Evolutionary conservation across 345 rosid genomes (phyloP).

Genomic region (Psidium guajava): DNA sequence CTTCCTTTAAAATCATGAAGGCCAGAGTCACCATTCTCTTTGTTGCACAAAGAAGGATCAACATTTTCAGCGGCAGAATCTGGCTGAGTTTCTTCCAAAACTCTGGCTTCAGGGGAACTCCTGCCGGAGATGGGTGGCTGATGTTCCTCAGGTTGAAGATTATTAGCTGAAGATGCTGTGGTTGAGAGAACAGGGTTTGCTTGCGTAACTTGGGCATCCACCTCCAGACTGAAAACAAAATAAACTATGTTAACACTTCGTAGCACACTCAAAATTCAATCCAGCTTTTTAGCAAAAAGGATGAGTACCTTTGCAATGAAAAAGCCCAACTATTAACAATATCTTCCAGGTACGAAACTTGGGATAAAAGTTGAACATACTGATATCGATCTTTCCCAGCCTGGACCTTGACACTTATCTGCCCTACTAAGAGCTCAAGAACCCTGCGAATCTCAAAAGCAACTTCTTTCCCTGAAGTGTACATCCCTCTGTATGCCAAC

Average conservation of each 20-base stretch:
- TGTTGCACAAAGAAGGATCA: slow-evolving; percentile 13
- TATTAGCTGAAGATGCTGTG: slow-evolving; percentile 13
- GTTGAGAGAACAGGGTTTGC: slow-evolving; percentile 19
- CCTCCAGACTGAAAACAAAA: slow-evolving; percentile 56
- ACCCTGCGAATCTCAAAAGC: slow-evolving; percentile 73
- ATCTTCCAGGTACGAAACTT: slow-evolving; percentile 92
- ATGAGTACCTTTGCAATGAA: slow-evolving; percentile 65
- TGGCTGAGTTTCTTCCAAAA: slow-evolving; percentile 10
- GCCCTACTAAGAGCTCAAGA: slow-evolving; percentile 74
- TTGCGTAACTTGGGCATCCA: slow-evolving; percentile 26
- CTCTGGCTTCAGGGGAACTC: slow-evolving; percentile 13
- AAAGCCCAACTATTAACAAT: slow-evolving; percentile 82
- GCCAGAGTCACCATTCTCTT: slow-evolving; percentile 5
- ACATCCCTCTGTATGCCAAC: slow-evolving; percentile 65
- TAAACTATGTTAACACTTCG: slow-evolving; percentile 11
- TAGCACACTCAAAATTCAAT: background rate
- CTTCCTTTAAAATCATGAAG: slow-evolving; percentile 8
- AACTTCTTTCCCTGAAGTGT: slow-evolving; percentile 66
- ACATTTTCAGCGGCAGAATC: slow-evolving; percentile 15
- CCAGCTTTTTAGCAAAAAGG: background rate
- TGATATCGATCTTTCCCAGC: slow-evolving; percentile 76
- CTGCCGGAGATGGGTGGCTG: slow-evolving; percentile 13
- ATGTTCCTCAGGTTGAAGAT: slow-evolving; percentile 17
- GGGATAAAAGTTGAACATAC: slow-evolving; percentile 67
- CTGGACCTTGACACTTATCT: slow-evolving; percentile 60